These are phyloP conservation scores for Letharia columbiana DNA, from an alignment of 495 filamentous ascomycete genomes.

Conservation along the genomic window DNA sequence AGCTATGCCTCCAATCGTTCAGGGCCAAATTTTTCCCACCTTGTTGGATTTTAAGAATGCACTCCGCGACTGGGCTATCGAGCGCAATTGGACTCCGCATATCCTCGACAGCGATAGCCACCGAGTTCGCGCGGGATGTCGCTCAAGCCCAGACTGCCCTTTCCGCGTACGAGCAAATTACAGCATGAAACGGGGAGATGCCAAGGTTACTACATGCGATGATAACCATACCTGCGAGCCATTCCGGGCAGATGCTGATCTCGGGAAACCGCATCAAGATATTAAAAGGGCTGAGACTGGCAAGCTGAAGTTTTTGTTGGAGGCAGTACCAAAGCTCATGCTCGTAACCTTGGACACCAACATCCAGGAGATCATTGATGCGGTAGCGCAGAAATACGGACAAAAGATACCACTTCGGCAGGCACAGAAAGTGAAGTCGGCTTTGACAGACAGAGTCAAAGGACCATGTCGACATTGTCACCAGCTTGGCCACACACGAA, in stretches of 20 bases:
- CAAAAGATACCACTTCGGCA: conserved; percentile 25
- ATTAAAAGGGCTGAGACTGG: conserved; percentile 27
- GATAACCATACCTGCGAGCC: conserved; percentile 31
- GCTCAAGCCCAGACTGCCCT: conserved; percentile 31
- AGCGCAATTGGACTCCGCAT: conserved; percentile 35
- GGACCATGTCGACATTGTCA: conserved; percentile 27
- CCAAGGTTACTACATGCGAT: conserved; percentile 32
- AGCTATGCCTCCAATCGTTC: conserved; percentile 31
- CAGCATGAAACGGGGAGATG: conserved; percentile 30
- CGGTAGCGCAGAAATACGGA: conserved; percentile 24
- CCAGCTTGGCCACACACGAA: conserved; percentile 22
- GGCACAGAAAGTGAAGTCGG: conserved; percentile 26
- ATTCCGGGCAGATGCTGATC: conserved; percentile 13
- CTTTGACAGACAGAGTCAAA: conserved; percentile 20
- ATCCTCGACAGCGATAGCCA: conserved; percentile 36
- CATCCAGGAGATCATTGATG: conserved; percentile 22
- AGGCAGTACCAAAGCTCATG: conserved; percentile 25
- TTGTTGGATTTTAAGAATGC: conserved; percentile 35
- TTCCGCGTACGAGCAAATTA: conserved; percentile 36
- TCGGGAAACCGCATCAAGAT: conserved; percentile 21
- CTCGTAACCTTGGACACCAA: conserved; percentile 22
- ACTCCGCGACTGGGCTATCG: conserved; percentile 35
- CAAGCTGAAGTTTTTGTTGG: conserved; percentile 26
- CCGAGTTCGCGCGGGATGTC: conserved; percentile 35
- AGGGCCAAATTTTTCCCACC: conserved; percentile 32